These are phyloP conservation scores for Neurospora sp. DNA, from an alignment of 2,329 filamentous ascomycete species.

Conservation along the genomic window DNA sequence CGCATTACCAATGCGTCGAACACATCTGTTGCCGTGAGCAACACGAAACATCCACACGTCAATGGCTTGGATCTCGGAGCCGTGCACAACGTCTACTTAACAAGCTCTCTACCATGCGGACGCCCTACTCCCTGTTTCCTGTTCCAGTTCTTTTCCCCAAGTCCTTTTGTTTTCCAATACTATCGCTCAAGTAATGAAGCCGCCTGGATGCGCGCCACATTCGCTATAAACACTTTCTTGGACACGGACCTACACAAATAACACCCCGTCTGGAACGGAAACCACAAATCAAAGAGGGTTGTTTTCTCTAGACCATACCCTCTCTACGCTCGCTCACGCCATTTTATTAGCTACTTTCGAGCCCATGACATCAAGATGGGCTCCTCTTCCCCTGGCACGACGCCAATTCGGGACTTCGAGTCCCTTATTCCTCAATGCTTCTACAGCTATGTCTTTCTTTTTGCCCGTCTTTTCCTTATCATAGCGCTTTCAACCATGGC, in stretches of 20 bases:
- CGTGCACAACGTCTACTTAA: not conserved
- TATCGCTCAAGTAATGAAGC: not conserved
- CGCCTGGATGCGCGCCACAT: not conserved
- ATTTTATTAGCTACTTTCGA: not conserved
- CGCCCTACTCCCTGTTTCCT: no score
- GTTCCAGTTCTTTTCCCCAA: not conserved
- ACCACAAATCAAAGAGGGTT: not conserved
- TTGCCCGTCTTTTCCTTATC: constrained; percentile 61
- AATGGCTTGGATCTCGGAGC: not conserved
- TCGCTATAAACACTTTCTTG: not conserved
- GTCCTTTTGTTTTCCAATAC: not conserved
- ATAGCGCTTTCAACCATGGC: constrained; percentile 67
- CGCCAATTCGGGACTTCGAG: constrained; percentile 42
- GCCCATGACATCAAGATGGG: not conserved
- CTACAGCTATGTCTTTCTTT: constrained; percentile 63
- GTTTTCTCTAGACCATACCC: not conserved
- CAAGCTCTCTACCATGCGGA: not conserved
- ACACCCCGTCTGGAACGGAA: not conserved
- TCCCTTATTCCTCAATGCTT: constrained; percentile 36
- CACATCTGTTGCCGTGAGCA: not conserved
- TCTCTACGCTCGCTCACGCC: not conserved
- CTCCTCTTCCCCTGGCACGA: not conserved
- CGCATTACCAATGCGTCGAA: not conserved
- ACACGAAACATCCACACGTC: not conserved
- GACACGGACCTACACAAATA: not conserved